Evolutionary conservation across 2,329 filamentous ascomycete genomes (phyloP).

Genomic region (Tympanopsis confertula): DNA sequence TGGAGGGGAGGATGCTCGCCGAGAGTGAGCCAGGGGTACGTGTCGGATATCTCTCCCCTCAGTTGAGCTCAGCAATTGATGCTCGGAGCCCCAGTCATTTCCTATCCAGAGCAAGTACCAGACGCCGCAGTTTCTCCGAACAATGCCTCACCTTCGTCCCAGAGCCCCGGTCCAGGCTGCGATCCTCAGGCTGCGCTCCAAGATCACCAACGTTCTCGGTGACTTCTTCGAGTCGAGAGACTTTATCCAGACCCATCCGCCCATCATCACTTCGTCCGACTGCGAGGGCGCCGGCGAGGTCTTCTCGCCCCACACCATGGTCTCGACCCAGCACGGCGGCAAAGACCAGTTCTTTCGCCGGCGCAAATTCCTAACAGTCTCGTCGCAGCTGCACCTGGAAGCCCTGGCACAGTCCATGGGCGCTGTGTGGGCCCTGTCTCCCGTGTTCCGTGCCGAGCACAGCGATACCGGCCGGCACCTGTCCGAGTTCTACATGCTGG

Average conservation of each 20-base stretch:
- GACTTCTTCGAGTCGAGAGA: constrained; percentile 61
- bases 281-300: constrained; percentile 95
- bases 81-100: constrained; percentile 74
- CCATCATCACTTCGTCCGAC: constrained; percentile 90
- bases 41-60: too few species aligned
- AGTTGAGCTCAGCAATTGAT: too few species aligned
- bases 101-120: constrained; percentile 97
- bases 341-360: constrained; percentile 59
- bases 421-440: constrained; percentile 86
- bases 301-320: constrained; percentile 41
- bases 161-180: constrained; percentile 75
- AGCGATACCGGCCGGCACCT: constrained; percentile 89
- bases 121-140: constrained; percentile 75
- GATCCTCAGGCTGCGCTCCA: constrained; percentile 71
- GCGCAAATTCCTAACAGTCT: constrained; percentile 92
- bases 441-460: constrained; percentile 84
- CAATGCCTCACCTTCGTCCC: constrained; percentile 74
- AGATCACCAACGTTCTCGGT: constrained; percentile 61
- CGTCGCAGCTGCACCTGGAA: constrained; percentile 86
- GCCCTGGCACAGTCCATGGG: constrained; percentile 78
- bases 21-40: background rate
- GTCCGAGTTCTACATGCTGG: constrained; percentile 98
- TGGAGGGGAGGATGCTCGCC: background rate
- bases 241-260: constrained; percentile 79
- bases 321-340: constrained; percentile 3